Base-by-base conservation (phyloP, 1,284 basidiomycete species). In the Porogramme epimiltina region DNA sequence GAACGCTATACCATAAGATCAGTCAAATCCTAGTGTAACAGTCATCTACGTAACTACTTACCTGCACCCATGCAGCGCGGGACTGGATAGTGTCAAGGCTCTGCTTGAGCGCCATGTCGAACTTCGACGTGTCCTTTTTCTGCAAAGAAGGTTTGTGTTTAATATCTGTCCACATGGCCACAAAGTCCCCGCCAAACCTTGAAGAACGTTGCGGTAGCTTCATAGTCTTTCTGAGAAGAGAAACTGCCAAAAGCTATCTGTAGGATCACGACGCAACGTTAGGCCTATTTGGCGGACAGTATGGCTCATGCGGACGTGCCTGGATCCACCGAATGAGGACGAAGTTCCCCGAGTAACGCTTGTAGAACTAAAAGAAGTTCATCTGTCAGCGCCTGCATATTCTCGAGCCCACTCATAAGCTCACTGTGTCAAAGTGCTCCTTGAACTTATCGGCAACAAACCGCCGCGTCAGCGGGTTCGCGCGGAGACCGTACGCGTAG, bases 341-440 rank as follows among this genome's bases (percentile, higher is more conserved):
- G 67, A 84, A 89, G 60, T 84, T 89, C 49, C 81, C 82, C 61
- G 82, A 83, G 66, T 89, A 89, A 43, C 85, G 82, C 66, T 86
- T 84, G 66, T 82, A 77, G 36, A 93, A 67, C 86, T 91, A 60
- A 2, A 20, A n/a, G 13, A 9, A 19, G 19, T 15, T 19, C 9
- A 13, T 6, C 22, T 25, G 3, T 46, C 39, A 51, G 13, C 16
- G 4, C 22, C 20, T 13, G n/a, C n/a, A n/a, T n/a, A n/a, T 31
- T 31, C 18, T n/a, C 11, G 11, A 20, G 23, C 16, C 52, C 42
- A 22, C 25, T 8, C 38, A 16, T 15, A 22, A 24, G 10, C 34
- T 25, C 22, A 90, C 89, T 47, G 60, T 62, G 50, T 82, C 78
- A 62, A 85, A 92, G 63, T 91, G 78, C 43, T 76, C 69, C 70